A percentile compares a stretch with the other conserved stretches of the same genome.
Conservation (phyloP, 257 asterid genomes). For the Nicotiana obtusifolia region DNA sequence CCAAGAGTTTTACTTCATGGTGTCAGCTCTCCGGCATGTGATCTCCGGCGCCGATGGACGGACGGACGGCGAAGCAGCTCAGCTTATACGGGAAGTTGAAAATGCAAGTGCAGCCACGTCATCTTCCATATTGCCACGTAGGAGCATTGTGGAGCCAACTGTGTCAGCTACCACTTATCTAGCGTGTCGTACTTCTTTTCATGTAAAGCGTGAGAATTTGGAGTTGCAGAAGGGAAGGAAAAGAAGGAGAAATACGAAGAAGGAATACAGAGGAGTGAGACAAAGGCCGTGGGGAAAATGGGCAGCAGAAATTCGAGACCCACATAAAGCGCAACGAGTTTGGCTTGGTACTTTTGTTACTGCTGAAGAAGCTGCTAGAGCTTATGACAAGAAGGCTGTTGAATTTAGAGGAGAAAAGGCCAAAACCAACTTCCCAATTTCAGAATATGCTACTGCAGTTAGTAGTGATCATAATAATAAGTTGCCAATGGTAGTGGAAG, state of each 20-base stretch:
- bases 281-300: conserved; percentile 19
- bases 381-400: conserved; percentile 20
- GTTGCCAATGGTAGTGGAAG: background rate
- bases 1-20: conserved; percentile 11
- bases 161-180: background rate
- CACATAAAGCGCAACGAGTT: background rate
- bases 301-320: conserved; percentile 24
- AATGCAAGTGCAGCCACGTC: background rate
- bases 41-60: background rate
- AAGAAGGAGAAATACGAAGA: background rate
- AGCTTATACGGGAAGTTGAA: background rate
- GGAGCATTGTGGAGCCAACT: background rate
- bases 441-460: conserved; percentile 4
- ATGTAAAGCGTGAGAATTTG: background rate
- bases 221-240: background rate
- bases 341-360: conserved; percentile 24
- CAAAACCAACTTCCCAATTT: conserved; percentile 15
- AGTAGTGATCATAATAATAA: background rate
- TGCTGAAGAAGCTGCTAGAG: conserved; percentile 24
- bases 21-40: conserved; percentile 20
- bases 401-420: conserved; percentile 23
- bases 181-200: conserved; percentile 1
- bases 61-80: background rate
- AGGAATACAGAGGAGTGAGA: conserved; percentile 15
- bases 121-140: background rate